Percentiles rank a stretch among this genome's conserved stretches.
These are phyloP conservation scores for Aspergillus hiratsukae DNA, from an alignment of 2,329 filamentous ascomycete species.

Conservation along the genomic window DNA sequence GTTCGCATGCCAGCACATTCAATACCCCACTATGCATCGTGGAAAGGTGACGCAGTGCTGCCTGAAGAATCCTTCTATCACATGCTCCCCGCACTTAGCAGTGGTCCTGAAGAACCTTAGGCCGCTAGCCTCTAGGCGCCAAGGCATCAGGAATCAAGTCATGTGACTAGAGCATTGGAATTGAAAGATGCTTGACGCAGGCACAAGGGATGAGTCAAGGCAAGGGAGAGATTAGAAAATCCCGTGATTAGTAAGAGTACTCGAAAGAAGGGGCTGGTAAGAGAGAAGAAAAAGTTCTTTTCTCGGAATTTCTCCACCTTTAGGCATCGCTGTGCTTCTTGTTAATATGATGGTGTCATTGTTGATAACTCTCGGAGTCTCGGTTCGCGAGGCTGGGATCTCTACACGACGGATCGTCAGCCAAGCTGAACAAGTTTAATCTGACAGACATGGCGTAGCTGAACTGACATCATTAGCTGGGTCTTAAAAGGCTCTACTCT, in stretches of 20 bases:
- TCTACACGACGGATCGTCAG: not conserved
- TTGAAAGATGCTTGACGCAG: not conserved
- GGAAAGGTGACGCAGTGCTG: not conserved
- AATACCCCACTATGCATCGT: not conserved
- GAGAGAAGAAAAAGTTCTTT: not conserved
- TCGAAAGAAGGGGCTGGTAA: not conserved
- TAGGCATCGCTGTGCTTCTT: not conserved
- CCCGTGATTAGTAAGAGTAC: not conserved
- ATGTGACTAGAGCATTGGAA: not conserved
- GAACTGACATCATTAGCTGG: slow-evolving; percentile 4
- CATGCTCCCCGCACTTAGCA: not conserved
- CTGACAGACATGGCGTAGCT: slow-evolving; percentile 3
- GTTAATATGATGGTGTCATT: not conserved
- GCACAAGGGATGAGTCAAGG: not conserved
- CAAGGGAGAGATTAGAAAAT: not conserved
- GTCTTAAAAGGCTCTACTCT: not conserved
- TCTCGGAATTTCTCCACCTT: not conserved
- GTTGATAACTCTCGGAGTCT: not conserved
- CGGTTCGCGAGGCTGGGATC: not conserved
- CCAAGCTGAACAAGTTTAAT: not conserved
- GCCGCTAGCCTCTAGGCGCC: not conserved
- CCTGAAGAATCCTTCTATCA: not conserved
- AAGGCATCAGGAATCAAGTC: not conserved
- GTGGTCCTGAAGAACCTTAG: not conserved
- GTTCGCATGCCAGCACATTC: not conserved